phyloP scores from a whole-genome alignment of 139 green algal genomes.

The Closterium sp. region DNA sequence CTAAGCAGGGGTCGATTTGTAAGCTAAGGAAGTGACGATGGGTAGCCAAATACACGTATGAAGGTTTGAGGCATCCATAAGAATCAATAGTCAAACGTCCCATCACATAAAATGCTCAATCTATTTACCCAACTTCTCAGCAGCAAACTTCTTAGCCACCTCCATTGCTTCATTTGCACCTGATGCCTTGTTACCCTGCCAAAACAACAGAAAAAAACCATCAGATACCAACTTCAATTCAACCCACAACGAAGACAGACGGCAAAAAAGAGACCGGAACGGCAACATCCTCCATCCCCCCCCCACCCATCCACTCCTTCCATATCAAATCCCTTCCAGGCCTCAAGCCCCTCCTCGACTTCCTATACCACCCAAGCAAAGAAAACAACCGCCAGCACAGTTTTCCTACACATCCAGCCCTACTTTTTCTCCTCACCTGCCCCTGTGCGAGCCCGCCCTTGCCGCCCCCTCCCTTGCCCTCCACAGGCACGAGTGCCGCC shows the following conservation, averaged over 20 bases:
- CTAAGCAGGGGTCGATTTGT: no score
- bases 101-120: background rate
- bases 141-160: constrained; percentile 37
- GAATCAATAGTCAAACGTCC: background rate
- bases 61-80: background rate
- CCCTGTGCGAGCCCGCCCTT: constrained; percentile 75
- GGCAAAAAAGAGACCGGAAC: background rate
- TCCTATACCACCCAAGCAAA: no score
- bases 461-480: constrained; percentile 88
- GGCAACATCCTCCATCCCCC: background rate
- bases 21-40: background rate
- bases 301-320: no score
- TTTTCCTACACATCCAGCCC: no score
- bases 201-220: background rate
- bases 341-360: no score
- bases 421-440: constrained; percentile 57
- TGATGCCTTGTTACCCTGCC: constrained; percentile 28
- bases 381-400: no score
- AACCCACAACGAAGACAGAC: background rate
- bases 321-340: no score
- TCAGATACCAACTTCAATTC: no score
- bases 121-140: constrained; percentile 30
- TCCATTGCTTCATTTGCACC: constrained; percentile 23
- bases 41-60: background rate
- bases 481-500: constrained; percentile 61